A percentile compares a stretch with the other conserved stretches of the same genome.
These are phyloP conservation scores for Backusella liffmaniae DNA, from an alignment of 192 early-diverging fungal species.

Conservation along the genomic window DNA sequence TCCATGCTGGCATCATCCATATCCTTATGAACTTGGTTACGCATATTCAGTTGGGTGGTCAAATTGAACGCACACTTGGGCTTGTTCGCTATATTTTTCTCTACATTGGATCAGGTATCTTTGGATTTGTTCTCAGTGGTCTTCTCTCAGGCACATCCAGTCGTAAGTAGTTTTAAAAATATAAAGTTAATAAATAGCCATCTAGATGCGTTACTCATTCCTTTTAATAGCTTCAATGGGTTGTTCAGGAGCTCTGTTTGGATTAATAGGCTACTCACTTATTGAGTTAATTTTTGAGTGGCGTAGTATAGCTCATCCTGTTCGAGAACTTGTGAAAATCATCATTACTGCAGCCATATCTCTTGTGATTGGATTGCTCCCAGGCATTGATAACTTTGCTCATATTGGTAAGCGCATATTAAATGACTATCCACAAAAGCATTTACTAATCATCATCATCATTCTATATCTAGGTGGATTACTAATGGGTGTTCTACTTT, in stretches of 20 bases:
- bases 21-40: conserved; percentile 71
- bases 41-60: conserved; percentile 67
- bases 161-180: background rate
- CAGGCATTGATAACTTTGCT: conserved; percentile 83
- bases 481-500: conserved; percentile 42
- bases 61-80: conserved; percentile 78
- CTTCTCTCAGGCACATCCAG: conserved; percentile 43
- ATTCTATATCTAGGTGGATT: conserved; percentile 37
- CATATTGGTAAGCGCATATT: conserved; percentile 42
- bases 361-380: conserved; percentile 72
- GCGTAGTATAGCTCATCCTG: conserved; percentile 61
- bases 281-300: conserved; percentile 81
- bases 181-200: conserved; percentile 38
- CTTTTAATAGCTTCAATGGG: conserved; percentile 54
- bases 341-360: conserved; percentile 60
- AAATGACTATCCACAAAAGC: conserved; percentile 8
- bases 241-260: conserved; percentile 59
- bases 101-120: conserved; percentile 72
- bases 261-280: conserved; percentile 74
- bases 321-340: conserved; percentile 67
- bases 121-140: conserved; percentile 80
- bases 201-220: background rate
- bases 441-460: conserved; percentile 25
- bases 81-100: conserved; percentile 59
- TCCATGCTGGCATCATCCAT: conserved; percentile 83